These are phyloP conservation scores for Quercus tomentella DNA, from an alignment of 331 rosid species.

Conservation along the genomic window DNA sequence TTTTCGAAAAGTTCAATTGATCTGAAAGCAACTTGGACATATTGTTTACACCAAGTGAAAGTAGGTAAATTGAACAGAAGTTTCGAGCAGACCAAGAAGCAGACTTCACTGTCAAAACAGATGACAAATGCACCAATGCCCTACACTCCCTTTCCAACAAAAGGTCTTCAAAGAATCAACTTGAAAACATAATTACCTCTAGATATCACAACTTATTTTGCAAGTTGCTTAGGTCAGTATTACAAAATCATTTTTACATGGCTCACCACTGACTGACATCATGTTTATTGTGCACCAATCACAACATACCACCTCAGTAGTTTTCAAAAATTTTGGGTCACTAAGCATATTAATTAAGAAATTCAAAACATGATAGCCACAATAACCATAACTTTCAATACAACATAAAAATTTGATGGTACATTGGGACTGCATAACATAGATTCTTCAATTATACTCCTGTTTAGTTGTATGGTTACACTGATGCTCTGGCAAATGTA, in stretches of 20 bases:
- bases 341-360: neutral
- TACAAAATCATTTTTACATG: too few relatives aligned
- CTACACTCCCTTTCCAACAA: neutral
- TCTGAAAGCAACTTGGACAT: too few relatives aligned
- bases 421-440: constrained; percentile 11
- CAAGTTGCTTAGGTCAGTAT: too few relatives aligned
- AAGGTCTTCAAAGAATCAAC: neutral
- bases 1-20: too few relatives aligned
- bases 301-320: too few relatives aligned
- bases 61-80: neutral
- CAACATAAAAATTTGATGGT: constrained; percentile 1
- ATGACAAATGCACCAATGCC: neutral
- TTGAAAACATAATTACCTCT: neutral
- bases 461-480: constrained; percentile 12
- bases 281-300: too few relatives aligned
- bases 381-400: neutral
- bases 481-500: constrained; percentile 14
- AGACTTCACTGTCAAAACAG: too few relatives aligned
- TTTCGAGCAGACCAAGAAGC: too few relatives aligned
- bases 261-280: too few relatives aligned
- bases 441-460: neutral
- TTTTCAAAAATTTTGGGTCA: too few relatives aligned
- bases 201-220: neutral
- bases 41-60: neutral
- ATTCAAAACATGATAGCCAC: neutral